Conservation (phyloP, 2,329 filamentous ascomycete genomes). For the Sporothrix variecibatus region DNA sequence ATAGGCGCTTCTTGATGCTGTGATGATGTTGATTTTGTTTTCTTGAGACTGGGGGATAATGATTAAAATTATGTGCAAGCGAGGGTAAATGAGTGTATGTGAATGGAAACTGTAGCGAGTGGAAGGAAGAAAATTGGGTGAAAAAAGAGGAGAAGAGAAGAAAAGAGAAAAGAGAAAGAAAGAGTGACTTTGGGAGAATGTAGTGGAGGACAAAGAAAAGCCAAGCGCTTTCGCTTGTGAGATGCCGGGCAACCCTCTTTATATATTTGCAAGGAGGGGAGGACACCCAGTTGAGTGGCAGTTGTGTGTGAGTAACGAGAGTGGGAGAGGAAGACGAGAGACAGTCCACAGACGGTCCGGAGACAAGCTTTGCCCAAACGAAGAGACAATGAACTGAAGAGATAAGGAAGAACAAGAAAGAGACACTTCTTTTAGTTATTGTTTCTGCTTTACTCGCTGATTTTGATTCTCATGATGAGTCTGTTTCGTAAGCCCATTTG, state of each 20-base stretch:
- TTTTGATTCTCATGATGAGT: background rate
- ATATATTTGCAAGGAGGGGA: background rate
- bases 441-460: background rate
- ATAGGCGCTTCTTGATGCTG: background rate
- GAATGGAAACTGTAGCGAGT: constrained; percentile 1
- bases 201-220: background rate
- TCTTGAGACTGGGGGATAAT: background rate
- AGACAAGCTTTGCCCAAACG: background rate
- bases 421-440: background rate
- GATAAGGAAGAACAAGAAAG: background rate
- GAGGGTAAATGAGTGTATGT: background rate
- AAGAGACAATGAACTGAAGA: background rate
- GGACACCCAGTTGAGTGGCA: background rate
- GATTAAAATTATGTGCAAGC: background rate
- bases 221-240: background rate
- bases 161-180: background rate
- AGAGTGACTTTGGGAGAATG: background rate
- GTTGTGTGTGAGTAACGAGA: background rate
- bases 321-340: background rate
- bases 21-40: background rate
- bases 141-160: background rate
- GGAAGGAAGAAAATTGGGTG: background rate
- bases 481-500: background rate
- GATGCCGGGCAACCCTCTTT: background rate
- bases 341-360: background rate